Base-by-base conservation (phyloP, 139 green algal genomes). In the Eudorina sp. region DNA sequence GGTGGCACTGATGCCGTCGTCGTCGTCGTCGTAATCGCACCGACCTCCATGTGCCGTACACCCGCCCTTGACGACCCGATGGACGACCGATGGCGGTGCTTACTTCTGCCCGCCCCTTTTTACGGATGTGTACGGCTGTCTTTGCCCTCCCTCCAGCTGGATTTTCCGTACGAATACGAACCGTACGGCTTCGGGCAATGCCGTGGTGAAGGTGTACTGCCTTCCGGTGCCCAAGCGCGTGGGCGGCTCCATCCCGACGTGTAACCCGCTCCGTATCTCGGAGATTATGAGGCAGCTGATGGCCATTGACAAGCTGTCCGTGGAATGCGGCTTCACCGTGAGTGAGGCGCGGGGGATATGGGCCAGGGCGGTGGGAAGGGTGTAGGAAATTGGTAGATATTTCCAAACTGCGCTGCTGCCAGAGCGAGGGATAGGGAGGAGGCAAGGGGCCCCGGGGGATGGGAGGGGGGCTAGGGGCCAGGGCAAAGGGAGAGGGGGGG, bases 151-250 rank as follows among this genome's bases (percentile, higher is more conserved):
- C 69, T 31, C 31, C 60, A 90, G 62, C 27, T 92, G 83, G 83
- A 68, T 89, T 11, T 92, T 90, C 75, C 62, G 53, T 8, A 60
- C 84, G 27, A 73, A 69, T 27, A 88, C 89, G 40, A 85, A 85
- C 77, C 53, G 43, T 4, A 85, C 76, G 29, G 43, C 66, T 3
- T 66, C 25, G 0, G 75, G 83, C 41, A 18, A 51, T 73, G 90
- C 90, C 2, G 66, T 93, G 27, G 83, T 91, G 25, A 93, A 93
- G 90, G 0, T 90, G 29, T 93, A 88, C 53, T 93, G 90, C 83
- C 58, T 93, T 58, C 90, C 90, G 23, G 41, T 90, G 4, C n/a
- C 43, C 53, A 92, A 92, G 88, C 8, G 46, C 8, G 4, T 19
- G 18, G 82, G 82, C 3, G 66, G 8, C 31, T 40, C 68, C 64